phyloP scores from a whole-genome alignment of 83 land plant genomes.

The Isoetes engelmannii region DNA sequence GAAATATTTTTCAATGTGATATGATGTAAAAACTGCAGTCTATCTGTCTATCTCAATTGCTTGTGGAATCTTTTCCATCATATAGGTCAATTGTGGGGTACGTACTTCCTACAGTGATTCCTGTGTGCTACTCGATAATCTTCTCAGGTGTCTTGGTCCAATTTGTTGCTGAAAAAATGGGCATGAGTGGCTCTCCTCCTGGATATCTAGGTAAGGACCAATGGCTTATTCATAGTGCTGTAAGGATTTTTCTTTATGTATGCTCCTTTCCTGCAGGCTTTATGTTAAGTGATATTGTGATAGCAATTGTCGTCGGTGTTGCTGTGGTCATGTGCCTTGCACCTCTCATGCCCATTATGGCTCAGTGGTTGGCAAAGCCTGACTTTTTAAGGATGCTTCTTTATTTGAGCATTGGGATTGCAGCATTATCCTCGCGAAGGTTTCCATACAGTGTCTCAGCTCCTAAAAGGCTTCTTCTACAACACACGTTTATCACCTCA shows the following conservation, averaged over 20 bases:
- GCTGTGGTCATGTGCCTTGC: slow-evolving; percentile 69
- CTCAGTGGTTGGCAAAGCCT: slow-evolving; percentile 52
- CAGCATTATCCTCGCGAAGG: slow-evolving; percentile 68
- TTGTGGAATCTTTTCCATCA: neutral
- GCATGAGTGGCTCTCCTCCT: slow-evolving; percentile 88
- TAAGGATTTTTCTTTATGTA: slow-evolving; percentile 1
- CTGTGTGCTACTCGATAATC: slow-evolving; percentile 46
- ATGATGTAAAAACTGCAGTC: too few relatives aligned
- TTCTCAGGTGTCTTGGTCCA: slow-evolving; percentile 60
- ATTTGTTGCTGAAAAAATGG: slow-evolving; percentile 84
- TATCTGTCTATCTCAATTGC: neutral
- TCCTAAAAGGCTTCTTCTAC: slow-evolving; percentile 78
- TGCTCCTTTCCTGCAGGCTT: slow-evolving; percentile 47
- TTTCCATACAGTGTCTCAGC: slow-evolving; percentile 77
- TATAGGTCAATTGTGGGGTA: slow-evolving; percentile 24
- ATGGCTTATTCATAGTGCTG: neutral
- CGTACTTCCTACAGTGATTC: slow-evolving; percentile 28
- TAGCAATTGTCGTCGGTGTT: slow-evolving; percentile 61
- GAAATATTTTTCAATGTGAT: too few relatives aligned
- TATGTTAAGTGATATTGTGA: slow-evolving; percentile 60
- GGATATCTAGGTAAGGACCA: slow-evolving; percentile 57
- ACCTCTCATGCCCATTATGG: slow-evolving; percentile 64
- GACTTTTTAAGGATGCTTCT: slow-evolving; percentile 49
- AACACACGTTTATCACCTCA: slow-evolving; percentile 52
- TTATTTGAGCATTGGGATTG: slow-evolving; percentile 47